Evolutionary conservation across 2,329 filamentous ascomycete species (phyloP).

Genomic region (Blastomyces emzantsi): DNA sequence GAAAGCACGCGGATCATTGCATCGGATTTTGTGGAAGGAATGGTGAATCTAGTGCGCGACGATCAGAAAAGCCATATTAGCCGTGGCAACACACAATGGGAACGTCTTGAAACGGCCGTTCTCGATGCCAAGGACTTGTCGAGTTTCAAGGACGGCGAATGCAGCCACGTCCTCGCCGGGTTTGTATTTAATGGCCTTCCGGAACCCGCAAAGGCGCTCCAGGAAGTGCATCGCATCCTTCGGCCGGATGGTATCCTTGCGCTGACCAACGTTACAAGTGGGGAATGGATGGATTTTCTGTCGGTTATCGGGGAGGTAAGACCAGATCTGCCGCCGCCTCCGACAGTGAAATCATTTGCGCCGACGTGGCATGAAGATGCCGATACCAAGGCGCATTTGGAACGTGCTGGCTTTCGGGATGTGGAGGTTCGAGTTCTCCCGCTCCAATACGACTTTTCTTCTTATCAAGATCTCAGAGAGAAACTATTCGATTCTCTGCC

Average conservation of each 20-base stretch:
- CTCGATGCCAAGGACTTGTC: slow-evolving; percentile 4
- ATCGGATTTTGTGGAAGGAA: slow-evolving; percentile 6
- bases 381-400: slow-evolving; percentile 2
- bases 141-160: neutral
- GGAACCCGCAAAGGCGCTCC: neutral
- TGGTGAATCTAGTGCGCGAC: neutral
- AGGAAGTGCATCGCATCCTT: slow-evolving; percentile 2
- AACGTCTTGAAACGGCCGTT: neutral
- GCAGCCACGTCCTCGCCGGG: slow-evolving; percentile 3
- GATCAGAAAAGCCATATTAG: neutral
- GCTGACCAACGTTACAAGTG: neutral
- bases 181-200: slow-evolving; percentile 1
- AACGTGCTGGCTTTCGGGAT: slow-evolving; percentile 6
- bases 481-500: slow-evolving; percentile 3
- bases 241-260: neutral
- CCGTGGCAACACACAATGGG: neutral
- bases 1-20: neutral
- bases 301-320: neutral
- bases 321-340: neutral
- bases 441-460: neutral
- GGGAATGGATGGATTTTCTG: slow-evolving; percentile 2
- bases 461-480: neutral
- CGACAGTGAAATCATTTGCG: neutral
- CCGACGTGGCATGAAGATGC: slow-evolving; percentile 4
- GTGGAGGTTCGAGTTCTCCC: neutral